Conservation (phyloP, 805 yeast species). For the Saturnispora dispora region DNA sequence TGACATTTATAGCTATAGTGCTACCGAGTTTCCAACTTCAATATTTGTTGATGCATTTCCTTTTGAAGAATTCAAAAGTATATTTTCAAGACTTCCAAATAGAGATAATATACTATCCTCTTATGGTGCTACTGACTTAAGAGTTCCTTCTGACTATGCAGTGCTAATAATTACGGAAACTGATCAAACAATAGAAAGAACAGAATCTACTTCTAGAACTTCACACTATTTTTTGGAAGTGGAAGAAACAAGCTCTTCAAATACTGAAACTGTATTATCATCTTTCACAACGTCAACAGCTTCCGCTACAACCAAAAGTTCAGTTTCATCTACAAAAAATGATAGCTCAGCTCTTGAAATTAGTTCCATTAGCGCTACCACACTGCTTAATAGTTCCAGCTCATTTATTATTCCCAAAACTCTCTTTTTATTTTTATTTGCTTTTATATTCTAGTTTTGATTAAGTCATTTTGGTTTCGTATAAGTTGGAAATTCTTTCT, state of each 20-base stretch:
- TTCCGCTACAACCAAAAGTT: neutral
- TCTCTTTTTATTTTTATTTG: neutral
- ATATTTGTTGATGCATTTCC: conserved; percentile 25
- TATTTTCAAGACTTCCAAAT: conserved; percentile 29
- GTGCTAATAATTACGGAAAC: conserved; percentile 12
- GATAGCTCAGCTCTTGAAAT: neutral
- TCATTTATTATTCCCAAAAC: neutral
- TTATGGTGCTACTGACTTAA: conserved; percentile 21
- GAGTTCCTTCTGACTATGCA: conserved; percentile 24
- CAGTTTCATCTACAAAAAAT: neutral
- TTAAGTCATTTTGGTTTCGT: neutral
- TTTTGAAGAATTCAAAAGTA: conserved; percentile 25
- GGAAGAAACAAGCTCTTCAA: neutral
- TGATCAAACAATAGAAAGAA: neutral
- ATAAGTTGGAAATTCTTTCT: neutral
- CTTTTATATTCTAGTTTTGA: neutral
- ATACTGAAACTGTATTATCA: neutral
- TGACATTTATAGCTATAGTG: conserved; percentile 11
- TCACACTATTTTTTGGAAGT: neutral
- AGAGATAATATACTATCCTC: conserved; percentile 20
- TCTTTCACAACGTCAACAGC: neutral
- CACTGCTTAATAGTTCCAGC: neutral
- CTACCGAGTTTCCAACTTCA: conserved; percentile 17
- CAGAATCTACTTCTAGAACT: neutral
- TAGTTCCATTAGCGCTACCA: neutral